These are phyloP conservation scores for Pseudogymnoascus sp. DNA, from an alignment of 2,329 filamentous ascomycete genomes.

Conservation along the genomic window DNA sequence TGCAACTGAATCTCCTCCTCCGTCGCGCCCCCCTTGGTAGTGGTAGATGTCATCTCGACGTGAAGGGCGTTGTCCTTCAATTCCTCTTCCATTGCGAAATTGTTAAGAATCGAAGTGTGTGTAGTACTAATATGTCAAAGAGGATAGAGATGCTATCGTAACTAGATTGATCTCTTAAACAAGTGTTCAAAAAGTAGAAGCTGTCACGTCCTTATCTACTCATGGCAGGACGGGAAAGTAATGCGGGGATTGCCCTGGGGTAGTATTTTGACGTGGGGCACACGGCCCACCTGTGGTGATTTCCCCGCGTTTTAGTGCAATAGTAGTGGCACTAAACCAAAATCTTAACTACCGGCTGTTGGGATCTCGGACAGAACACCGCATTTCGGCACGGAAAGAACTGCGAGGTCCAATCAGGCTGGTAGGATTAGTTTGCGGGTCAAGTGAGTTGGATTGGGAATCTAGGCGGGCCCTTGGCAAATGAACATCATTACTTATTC, in stretches of 20 bases:
- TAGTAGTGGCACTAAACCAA: neutral
- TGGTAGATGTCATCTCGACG: constrained; percentile 14
- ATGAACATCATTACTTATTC: neutral
- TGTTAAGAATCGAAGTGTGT: neutral
- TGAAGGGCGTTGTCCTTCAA: constrained; percentile 11
- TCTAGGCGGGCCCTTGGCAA: neutral
- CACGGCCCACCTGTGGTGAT: neutral
- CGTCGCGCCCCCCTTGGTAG: constrained; percentile 10
- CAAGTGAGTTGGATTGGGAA: neutral
- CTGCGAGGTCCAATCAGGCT: neutral
- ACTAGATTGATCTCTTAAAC: neutral
- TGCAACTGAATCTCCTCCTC: constrained; percentile 19
- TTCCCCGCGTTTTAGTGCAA: constrained; percentile 3
- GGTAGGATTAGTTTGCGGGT: neutral
- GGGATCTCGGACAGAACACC: neutral
- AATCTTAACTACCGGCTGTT: neutral
- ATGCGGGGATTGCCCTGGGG: neutral
- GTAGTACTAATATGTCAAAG: neutral
- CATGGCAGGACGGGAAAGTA: neutral
- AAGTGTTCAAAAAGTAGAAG: neutral
- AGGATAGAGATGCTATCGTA: neutral
- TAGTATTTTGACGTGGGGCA: neutral
- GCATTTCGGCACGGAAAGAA: neutral
- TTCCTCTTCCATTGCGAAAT: neutral
- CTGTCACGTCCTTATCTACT: neutral